A percentile compares a stretch with the other conserved stretches of the same genome.
Evolutionary conservation across 2,329 filamentous ascomycete species (phyloP).

Genomic region (Beauveria bassiana): DNA sequence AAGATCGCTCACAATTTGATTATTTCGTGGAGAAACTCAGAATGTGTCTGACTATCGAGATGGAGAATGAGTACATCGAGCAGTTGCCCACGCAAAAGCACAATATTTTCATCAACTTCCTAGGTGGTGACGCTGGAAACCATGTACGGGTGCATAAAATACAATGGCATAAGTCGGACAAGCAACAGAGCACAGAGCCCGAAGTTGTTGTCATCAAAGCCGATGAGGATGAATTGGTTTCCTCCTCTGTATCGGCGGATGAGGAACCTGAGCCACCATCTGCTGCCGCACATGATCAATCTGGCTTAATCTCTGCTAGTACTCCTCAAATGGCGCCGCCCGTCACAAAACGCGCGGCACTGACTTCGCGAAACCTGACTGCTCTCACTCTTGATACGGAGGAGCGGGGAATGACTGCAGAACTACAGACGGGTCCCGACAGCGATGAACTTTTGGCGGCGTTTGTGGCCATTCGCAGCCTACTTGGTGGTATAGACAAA

Average conservation of each 20-base stretch:
- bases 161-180: neutral
- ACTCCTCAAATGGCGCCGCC: neutral
- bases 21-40: neutral
- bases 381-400: neutral
- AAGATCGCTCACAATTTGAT: neutral
- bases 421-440: slow-evolving; percentile 15
- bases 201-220: neutral
- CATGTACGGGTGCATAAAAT: neutral
- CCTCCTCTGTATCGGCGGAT: neutral
- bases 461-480: slow-evolving; percentile 48
- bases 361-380: neutral
- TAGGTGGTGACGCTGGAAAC: neutral
- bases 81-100: neutral
- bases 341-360: neutral
- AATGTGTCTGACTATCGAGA: neutral
- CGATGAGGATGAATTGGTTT: neutral
- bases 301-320: neutral
- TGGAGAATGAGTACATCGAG: neutral
- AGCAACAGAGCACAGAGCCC: neutral
- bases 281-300: neutral
- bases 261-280: neutral
- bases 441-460: slow-evolving; percentile 40
- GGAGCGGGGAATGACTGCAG: slow-evolving; percentile 7
- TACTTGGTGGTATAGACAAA: slow-evolving; percentile 53
- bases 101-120: neutral